Conservation (phyloP, 1,284 basidiomycete species). For the Acaromyces ingoldii region DNA sequence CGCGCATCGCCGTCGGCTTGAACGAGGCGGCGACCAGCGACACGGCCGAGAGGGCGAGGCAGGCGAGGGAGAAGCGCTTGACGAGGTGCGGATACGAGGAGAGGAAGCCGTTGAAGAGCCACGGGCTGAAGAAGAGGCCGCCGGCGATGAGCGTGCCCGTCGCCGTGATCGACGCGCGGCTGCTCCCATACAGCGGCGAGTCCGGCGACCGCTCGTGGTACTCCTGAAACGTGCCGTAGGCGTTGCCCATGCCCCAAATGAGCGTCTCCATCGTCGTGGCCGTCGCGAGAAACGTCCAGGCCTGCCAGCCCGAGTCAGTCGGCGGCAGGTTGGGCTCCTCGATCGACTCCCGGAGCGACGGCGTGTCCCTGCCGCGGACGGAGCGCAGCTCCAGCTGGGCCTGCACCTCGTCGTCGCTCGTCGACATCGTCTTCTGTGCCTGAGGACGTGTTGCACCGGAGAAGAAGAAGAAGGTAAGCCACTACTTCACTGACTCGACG, state of each 20-base stretch:
- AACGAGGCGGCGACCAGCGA: conserved; percentile 29
- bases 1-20: conserved; percentile 14
- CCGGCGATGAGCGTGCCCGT: conserved; percentile 24
- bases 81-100: conserved; percentile 16
- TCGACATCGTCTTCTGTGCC: no score
- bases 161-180: conserved; percentile 14
- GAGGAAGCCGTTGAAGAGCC: conserved; percentile 21
- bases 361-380: background rate
- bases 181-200: conserved; percentile 21
- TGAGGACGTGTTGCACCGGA: no score
- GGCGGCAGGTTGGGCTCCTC: no score
- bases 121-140: conserved; percentile 24
- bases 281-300: background rate
- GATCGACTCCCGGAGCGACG: no score
- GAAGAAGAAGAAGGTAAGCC: no score
- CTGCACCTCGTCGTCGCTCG: background rate
- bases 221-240: conserved; percentile 33
- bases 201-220: conserved; percentile 26
- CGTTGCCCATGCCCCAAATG: background rate
- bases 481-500: no score
- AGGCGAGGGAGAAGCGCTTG: conserved; percentile 15
- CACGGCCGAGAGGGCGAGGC: conserved; percentile 14
- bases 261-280: background rate
- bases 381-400: background rate
- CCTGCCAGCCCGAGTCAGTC: background rate